Conservation (phyloP, 371 early-diverging fungal genomes). For the Nematocida ironsii region DNA sequence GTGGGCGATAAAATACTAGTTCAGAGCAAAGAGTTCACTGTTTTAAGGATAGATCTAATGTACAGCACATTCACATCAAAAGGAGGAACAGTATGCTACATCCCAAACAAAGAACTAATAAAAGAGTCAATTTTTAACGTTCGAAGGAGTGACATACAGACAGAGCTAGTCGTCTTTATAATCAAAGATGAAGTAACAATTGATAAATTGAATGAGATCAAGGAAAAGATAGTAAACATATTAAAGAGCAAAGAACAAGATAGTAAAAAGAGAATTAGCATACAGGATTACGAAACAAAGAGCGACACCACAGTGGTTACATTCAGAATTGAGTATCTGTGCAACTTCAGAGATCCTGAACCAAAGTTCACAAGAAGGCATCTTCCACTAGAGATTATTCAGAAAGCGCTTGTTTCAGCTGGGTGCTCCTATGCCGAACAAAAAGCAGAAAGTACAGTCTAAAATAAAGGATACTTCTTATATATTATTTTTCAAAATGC, state of each 20-base stretch:
- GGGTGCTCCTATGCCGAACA: slow-evolving; percentile 39
- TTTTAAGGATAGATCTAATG: slow-evolving; percentile 66
- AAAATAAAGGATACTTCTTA: slow-evolving; percentile 7
- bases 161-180: slow-evolving; percentile 56
- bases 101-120: slow-evolving; percentile 67
- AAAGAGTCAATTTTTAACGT: slow-evolving; percentile 66
- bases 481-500: not conserved
- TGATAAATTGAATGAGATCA: slow-evolving; percentile 56
- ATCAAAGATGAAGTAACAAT: slow-evolving; percentile 52
- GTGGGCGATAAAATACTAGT: slow-evolving; percentile 67
- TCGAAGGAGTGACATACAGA: slow-evolving; percentile 66
- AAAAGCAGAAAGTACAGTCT: slow-evolving; percentile 28
- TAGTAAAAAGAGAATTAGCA: slow-evolving; percentile 59
- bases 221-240: slow-evolving; percentile 44
- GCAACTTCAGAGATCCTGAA: slow-evolving; percentile 65
- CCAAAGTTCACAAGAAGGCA: slow-evolving; percentile 59
- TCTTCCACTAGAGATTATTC: slow-evolving; percentile 54
- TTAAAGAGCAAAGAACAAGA: slow-evolving; percentile 52
- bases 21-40: slow-evolving; percentile 62
- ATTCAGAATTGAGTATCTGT: slow-evolving; percentile 64
- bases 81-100: slow-evolving; percentile 63
- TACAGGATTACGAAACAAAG: slow-evolving; percentile 56
- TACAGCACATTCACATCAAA: slow-evolving; percentile 64
- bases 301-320: slow-evolving; percentile 45
- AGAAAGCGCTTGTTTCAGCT: slow-evolving; percentile 23